Evolutionary conservation across 495 filamentous ascomycete genomes (phyloP).

Genomic region (Penicillium desertorum): DNA sequence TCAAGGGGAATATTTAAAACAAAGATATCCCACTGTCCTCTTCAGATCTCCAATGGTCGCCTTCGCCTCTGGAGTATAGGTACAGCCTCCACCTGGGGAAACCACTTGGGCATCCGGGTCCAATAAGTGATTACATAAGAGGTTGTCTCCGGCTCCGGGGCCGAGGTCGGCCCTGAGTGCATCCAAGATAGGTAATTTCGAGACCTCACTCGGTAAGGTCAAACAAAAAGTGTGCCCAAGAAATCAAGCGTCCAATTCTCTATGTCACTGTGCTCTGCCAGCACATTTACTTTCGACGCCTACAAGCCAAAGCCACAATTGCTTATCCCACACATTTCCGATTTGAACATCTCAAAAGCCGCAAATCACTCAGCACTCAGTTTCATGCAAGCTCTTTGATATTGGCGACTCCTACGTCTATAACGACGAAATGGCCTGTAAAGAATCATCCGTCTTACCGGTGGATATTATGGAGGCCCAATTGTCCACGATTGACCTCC

Average conservation of each 20-base stretch:
- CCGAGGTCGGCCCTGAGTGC: not conserved
- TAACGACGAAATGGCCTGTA: conserved; percentile 21
- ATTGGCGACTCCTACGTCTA: not conserved
- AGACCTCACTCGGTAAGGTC: not conserved
- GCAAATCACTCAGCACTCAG: not conserved
- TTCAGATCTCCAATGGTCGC: not conserved
- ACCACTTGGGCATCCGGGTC: no score
- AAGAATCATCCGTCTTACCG: conserved; percentile 21
- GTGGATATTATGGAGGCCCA: conserved; percentile 37
- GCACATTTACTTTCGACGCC: not conserved
- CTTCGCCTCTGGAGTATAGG: not conserved
- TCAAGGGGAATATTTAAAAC: no score
- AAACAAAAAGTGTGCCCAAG: not conserved
- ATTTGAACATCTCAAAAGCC: not conserved
- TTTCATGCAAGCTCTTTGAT: not conserved
- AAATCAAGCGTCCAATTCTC: not conserved
- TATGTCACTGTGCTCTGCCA: not conserved
- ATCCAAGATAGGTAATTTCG: not conserved
- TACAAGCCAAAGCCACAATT: not conserved
- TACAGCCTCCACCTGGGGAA: not conserved
- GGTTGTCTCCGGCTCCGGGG: not conserved
- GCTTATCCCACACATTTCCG: not conserved
- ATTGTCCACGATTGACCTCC: conserved; percentile 38
- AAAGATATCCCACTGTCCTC: no score
- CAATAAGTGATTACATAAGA: not conserved